A percentile compares a stretch with the other conserved stretches of the same genome.
These are phyloP conservation scores for Melanogaster broomeanus DNA, from an alignment of 768 basidiomycete species.

Conservation along the genomic window DNA sequence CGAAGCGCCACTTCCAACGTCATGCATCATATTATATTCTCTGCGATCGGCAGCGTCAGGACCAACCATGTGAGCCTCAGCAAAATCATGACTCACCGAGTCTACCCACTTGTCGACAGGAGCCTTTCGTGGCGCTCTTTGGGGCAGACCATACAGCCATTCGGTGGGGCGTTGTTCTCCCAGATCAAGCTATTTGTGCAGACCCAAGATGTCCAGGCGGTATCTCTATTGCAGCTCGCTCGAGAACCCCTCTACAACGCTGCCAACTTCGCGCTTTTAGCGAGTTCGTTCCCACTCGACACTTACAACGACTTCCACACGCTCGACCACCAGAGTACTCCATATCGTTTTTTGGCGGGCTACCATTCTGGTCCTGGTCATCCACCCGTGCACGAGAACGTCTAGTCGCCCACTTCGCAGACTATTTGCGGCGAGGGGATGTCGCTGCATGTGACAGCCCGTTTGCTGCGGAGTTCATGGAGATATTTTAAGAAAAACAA, in stretches of 20 bases:
- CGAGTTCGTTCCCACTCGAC: constrained; percentile 14
- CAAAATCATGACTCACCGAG: constrained; percentile 14
- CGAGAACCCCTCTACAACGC: constrained; percentile 16
- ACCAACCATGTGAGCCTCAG: constrained; percentile 7
- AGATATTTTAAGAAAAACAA: constrained; percentile 18
- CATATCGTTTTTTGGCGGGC: constrained; percentile 17
- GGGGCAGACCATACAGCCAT: constrained; percentile 7
- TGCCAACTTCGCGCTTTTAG: constrained; percentile 20
- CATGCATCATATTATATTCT: constrained; percentile 11
- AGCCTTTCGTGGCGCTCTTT: constrained; percentile 12
- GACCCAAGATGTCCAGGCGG: background rate
- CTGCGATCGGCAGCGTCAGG: constrained; percentile 11
- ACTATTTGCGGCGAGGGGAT: constrained; percentile 15
- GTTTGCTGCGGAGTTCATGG: constrained; percentile 14
- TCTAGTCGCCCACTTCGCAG: constrained; percentile 6
- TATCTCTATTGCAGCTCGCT: constrained; percentile 19
- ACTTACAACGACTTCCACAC: constrained; percentile 23
- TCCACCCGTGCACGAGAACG: constrained; percentile 16
- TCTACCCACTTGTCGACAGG: constrained; percentile 25
- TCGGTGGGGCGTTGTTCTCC: constrained; percentile 13
- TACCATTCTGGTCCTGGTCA: constrained; percentile 10
- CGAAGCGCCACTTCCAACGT: constrained; percentile 10
- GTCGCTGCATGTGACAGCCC: background rate
- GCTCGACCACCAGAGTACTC: constrained; percentile 17
- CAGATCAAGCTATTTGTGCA: constrained; percentile 8